Percentiles rank a stretch among this genome's conserved stretches.
These are phyloP conservation scores for Boletus rubroflammeus DNA, from an alignment of 768 basidiomycete species.

Conservation along the genomic window DNA sequence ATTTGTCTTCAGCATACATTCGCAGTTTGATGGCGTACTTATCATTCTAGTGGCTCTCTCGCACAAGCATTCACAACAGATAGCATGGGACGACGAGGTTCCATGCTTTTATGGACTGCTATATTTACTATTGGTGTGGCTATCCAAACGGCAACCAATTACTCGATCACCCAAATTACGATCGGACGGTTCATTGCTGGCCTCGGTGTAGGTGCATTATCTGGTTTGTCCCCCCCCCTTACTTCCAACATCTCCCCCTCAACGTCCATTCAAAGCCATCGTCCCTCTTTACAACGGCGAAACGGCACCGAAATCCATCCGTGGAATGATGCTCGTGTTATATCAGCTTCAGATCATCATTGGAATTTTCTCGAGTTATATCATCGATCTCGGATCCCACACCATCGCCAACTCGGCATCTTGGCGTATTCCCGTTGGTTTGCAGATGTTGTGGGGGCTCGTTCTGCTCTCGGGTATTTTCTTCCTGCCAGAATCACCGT, in stretches of 20 bases:
- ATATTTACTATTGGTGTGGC: conserved; percentile 14
- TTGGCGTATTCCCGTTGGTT: conserved; percentile 13
- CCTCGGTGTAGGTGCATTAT: conserved; percentile 15
- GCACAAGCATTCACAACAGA: conserved; percentile 45
- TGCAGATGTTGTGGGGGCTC: conserved; percentile 13
- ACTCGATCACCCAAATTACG: conserved; percentile 13
- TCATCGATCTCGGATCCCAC: conserved; percentile 44
- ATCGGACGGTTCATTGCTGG: conserved; percentile 12
- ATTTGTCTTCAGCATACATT: neutral
- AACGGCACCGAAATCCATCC: conserved; percentile 68
- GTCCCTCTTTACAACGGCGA: conserved; percentile 75
- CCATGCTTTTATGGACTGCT: conserved; percentile 14
- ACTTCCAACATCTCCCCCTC: neutral
- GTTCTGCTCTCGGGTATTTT: conserved; percentile 12
- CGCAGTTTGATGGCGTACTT: neutral
- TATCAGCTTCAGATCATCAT: conserved; percentile 76
- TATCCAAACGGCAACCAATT: conserved; percentile 12
- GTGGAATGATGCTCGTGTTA: conserved; percentile 67
- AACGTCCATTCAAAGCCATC: conserved; percentile 35
- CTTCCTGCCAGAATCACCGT: conserved; percentile 17
- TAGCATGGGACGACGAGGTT: conserved; percentile 14
- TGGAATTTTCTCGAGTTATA: conserved; percentile 67
- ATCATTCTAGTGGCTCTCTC: conserved; percentile 48
- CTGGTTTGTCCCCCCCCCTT: neutral
- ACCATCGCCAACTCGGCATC: conserved; percentile 11